Percentiles rank a stretch among this genome's conserved stretches.
Evolutionary conservation across 768 basidiomycete species (phyloP).

Genomic region (Collybia nuda): DNA sequence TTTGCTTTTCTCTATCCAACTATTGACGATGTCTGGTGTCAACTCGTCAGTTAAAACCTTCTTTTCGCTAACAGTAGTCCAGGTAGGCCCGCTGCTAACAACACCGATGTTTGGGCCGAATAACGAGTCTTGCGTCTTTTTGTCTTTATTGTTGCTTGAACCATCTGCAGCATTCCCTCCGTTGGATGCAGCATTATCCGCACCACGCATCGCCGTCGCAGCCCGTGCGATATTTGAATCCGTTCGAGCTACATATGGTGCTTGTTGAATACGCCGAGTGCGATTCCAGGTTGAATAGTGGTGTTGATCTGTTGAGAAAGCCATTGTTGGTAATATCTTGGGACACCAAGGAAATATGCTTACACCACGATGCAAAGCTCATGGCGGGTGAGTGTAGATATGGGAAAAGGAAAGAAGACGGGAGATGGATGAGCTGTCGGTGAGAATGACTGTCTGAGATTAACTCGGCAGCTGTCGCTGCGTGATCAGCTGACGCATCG

Average conservation of each 20-base stretch:
- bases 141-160: constrained; percentile 35
- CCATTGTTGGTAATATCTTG: neutral
- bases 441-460: constrained; percentile 10
- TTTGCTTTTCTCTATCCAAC: constrained; percentile 87
- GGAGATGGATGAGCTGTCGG: constrained; percentile 5
- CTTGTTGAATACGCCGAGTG: constrained; percentile 47
- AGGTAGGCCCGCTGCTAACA: constrained; percentile 64
- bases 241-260: constrained; percentile 52
- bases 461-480: constrained; percentile 5
- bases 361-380: constrained; percentile 36
- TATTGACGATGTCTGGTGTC: constrained; percentile 77
- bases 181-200: no score
- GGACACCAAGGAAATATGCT: constrained; percentile 9
- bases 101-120: constrained; percentile 92
- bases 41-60: constrained; percentile 64
- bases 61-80: constrained; percentile 70
- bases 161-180: constrained; percentile 19
- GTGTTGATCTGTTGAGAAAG: constrained; percentile 31
- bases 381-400: constrained; percentile 6
- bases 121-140: constrained; percentile 74
- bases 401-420: constrained; percentile 3
- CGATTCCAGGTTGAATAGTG: constrained; percentile 62
- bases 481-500: constrained; percentile 11
- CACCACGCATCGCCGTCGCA: constrained; percentile 44
- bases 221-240: constrained; percentile 47